Base-by-base conservation (phyloP, 192 early-diverging fungal genomes). In the Gaertneriomyces sp. region DNA sequence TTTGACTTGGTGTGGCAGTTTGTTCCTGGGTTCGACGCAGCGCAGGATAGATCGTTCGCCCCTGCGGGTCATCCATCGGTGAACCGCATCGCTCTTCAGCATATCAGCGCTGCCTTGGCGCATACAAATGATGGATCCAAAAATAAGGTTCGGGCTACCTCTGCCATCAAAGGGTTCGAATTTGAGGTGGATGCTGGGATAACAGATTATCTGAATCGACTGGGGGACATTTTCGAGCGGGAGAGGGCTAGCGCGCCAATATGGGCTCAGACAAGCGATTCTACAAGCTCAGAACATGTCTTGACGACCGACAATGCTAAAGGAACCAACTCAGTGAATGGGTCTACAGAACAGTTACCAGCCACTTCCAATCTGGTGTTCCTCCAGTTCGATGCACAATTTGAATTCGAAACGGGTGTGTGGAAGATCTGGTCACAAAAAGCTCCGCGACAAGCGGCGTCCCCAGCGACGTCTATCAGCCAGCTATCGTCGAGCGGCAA, bases 101-200 rank as follows among this genome's bases (percentile, higher is more conserved):
- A 71, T 6, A 68, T 66, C 41, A 53, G 63, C 19, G 78, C 74
- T 3, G 57, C 84, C 44, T 69, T 88, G 10, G 50, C n/a, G 25
- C 68, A 63, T 11, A 3, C 67, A 76, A 14, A 64, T 72, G 7
- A 72, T 55, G 8, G 73, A 59, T 10, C 69, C 74, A 16, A 77
- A 76, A 50, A 68, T 7, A 65, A 54, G 19, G 70, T 76, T 33
- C 67, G 64, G 6, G 72, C 86, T n/a, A 68, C 81, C 58, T 83
- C 87, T 2, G 63, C 78, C 4, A 84, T 91, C 3, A 75, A 79
- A 45, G 90, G 90, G 4, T 92, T 92, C 64, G 82, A 88, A 51
- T 60, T 92, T 7, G 85, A 91, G 43, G 66, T 92, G 41, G 88
- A 89, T 58, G 81, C 86, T 9, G 74, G 72, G 10, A 79, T 92